Evolutionary conservation across 2,329 filamentous ascomycete species (phyloP), one percentile per base, ranked within the genome.

Genomic region (Colletotrichum sidae): DNA sequence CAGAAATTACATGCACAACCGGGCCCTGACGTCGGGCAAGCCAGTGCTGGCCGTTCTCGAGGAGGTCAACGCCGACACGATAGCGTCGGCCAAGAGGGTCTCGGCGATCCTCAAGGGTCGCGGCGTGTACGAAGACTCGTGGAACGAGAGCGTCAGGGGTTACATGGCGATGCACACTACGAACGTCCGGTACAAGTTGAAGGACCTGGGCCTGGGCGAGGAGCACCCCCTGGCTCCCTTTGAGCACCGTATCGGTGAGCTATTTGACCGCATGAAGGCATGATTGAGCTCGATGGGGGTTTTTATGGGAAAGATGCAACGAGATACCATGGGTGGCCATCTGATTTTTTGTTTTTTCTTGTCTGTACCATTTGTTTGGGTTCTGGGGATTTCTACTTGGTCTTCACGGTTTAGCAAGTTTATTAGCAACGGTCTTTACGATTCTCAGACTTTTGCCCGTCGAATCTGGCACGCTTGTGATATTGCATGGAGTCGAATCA

Each of bases 151-250:
- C 34, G 68, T 69, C 38, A 33, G 63, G 5, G 69, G 69, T 39
- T 62, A 69, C 63, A 60, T 69, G 55, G 64, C 66, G 38, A 70
- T 70, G 69, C 69, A 70, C 63, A 70, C 69, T 6, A 64, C 69
- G 4, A 70, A 69, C 53, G 52, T 58, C 12, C 55, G 69, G 9
- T 70, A 70, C 55, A 70, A 58, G 63, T 34, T 70, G 13, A 47
- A 41, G 10, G 69, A 70, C 17, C 50, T 70, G 15, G 69, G 58
- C 33, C 49, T 70, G n/a, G 67, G 59, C 25, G 69, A 70, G 41
- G 61, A 63, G 52, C 68, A 70, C 41, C 69, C 69, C 8, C 67
- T 69, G 7, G 54, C 44, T 33, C 68, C 67, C n/a, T 69, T 67
- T 45, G 67, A 69, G 47, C 52, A 61, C 44, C 42, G 46, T 52